Conservation (phyloP, 257 asterid species). For the Buddleja alternifolia region DNA sequence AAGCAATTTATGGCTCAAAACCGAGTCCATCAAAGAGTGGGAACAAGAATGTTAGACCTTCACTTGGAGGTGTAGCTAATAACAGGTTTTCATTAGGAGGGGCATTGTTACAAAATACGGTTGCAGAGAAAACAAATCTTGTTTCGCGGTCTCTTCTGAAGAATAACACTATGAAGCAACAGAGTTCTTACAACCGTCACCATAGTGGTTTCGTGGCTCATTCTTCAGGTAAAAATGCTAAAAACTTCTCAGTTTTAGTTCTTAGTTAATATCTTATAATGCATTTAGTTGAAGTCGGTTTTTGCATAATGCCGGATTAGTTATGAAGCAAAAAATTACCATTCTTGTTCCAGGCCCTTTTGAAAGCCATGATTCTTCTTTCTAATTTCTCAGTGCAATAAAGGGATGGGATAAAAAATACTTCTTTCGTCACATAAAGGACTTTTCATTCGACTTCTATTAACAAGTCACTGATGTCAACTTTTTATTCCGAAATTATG, state of each 20-base stretch:
- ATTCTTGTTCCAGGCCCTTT: too few species aligned
- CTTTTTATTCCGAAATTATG: too few species aligned
- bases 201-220: constrained; percentile 32
- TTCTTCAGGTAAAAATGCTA: constrained; percentile 50
- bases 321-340: background rate
- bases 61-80: constrained; percentile 46
- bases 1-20: constrained; percentile 78
- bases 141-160: constrained; percentile 41
- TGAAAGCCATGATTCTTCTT: too few species aligned
- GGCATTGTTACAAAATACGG: constrained; percentile 58
- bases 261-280: background rate
- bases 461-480: too few species aligned
- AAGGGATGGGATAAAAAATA: too few species aligned
- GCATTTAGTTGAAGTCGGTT: background rate
- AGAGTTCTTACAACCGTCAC: constrained; percentile 36
- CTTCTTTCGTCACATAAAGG: too few species aligned
- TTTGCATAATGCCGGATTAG: constrained; percentile 10
- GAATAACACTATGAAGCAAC: constrained; percentile 46
- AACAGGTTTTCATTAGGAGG: constrained; percentile 78
- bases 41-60: constrained; percentile 54
- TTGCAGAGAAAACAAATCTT: constrained; percentile 44
- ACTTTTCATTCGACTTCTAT: too few species aligned
- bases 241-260: background rate
- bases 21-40: constrained; percentile 77
- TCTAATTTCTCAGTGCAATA: too few species aligned